These are phyloP conservation scores for Myxozyma nipponensis DNA, from an alignment of 805 yeast genomes.

Conservation along the genomic window DNA sequence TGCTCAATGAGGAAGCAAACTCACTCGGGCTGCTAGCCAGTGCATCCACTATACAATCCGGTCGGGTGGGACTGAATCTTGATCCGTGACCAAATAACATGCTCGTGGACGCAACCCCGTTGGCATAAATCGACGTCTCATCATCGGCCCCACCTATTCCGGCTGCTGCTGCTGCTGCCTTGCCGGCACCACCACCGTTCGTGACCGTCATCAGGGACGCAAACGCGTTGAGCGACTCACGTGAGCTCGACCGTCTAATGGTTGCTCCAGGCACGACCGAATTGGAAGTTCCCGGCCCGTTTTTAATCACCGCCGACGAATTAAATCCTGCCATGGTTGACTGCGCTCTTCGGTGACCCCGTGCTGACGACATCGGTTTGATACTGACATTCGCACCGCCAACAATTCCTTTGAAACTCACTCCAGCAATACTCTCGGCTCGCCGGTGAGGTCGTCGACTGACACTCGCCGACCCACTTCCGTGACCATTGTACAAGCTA, in stretches of 20 bases:
- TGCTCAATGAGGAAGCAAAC: constrained; percentile 5
- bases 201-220: background rate
- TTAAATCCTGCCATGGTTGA: background rate
- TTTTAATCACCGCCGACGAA: background rate
- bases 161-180: background rate
- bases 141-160: constrained; percentile 1
- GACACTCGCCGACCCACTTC: background rate
- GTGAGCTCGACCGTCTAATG: background rate
- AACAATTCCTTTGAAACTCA: background rate
- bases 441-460: constrained; percentile 1
- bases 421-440: background rate
- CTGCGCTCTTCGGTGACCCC: background rate
- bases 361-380: background rate
- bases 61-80: background rate
- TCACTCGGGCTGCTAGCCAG: constrained; percentile 8
- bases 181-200: background rate
- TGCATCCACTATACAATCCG: background rate
- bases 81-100: background rate
- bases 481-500: background rate
- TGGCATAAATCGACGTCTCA: background rate
- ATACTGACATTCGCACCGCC: background rate
- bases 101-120: background rate
- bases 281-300: too few species aligned
- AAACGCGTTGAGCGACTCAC: background rate
- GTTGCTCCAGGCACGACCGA: too few species aligned